A percentile compares a stretch with the other conserved stretches of the same genome.
These are phyloP conservation scores for Colletotrichum limetticola DNA, from an alignment of 2,329 filamentous ascomycete genomes.

Conservation along the genomic window DNA sequence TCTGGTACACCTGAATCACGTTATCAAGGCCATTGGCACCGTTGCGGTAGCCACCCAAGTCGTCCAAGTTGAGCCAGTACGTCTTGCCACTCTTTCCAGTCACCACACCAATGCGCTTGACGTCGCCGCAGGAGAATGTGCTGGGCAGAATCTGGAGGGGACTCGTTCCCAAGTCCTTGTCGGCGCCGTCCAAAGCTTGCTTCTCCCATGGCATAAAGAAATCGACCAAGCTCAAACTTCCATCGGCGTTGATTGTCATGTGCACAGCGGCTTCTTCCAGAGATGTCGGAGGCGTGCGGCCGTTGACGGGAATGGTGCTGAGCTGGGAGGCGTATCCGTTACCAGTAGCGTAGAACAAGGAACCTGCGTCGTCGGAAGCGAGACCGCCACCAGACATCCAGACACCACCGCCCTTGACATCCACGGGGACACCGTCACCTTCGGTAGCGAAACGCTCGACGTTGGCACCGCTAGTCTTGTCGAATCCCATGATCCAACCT, in stretches of 20 bases:
- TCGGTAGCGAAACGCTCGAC: constrained; percentile 55
- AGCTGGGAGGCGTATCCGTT: constrained; percentile 55
- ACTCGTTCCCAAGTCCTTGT: constrained; percentile 60
- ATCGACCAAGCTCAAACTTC: constrained; percentile 57
- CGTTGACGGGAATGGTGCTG: constrained; percentile 49
- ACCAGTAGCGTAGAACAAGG: constrained; percentile 51
- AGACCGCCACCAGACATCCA: constrained; percentile 54
- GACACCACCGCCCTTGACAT: constrained; percentile 54
- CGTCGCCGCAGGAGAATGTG: constrained; percentile 54
- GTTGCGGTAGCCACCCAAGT: constrained; percentile 53
- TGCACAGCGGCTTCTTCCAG: constrained; percentile 58
- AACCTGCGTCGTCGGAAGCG: constrained; percentile 50
- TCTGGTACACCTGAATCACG: constrained; percentile 56
- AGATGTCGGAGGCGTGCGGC: constrained; percentile 50
- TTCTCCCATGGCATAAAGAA: constrained; percentile 68
- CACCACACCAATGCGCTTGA: constrained; percentile 59
- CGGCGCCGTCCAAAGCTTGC: constrained; percentile 58
- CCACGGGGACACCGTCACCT: constrained; percentile 49
- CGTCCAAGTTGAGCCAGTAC: constrained; percentile 55
- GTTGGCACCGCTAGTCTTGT: constrained; percentile 51
- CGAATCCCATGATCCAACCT: constrained; percentile 60
- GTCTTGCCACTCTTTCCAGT: constrained; percentile 63
- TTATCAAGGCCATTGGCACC: constrained; percentile 49
- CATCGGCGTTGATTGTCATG: constrained; percentile 52
- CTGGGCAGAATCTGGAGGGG: constrained; percentile 57